Conservation (phyloP, 371 early-diverging fungal species). For the Rhizopus delemar region DNA sequence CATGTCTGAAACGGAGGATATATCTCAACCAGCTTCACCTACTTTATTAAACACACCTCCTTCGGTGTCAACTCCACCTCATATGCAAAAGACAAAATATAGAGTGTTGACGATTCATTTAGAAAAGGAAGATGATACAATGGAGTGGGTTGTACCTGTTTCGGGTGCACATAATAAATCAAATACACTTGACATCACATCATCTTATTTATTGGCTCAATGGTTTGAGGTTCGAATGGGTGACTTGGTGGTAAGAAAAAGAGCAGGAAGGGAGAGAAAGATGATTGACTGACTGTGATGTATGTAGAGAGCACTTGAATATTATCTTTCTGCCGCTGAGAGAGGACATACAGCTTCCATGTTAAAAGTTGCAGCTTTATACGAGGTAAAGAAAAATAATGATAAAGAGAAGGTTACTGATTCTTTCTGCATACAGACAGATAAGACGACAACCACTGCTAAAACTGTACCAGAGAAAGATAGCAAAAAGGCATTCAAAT, state of each 20-base stretch:
- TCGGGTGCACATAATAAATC: constrained; percentile 26
- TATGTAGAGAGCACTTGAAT: constrained; percentile 44
- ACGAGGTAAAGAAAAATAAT: constrained; percentile 28
- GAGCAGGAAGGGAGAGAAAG: neutral
- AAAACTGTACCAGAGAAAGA: constrained; percentile 33
- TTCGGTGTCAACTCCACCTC: constrained; percentile 30
- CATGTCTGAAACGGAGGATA: constrained; percentile 29
- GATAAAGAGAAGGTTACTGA: neutral
- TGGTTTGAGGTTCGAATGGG: constrained; percentile 50
- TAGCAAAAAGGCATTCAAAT: constrained; percentile 45
- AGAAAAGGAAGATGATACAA: constrained; percentile 41
- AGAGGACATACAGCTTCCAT: constrained; percentile 49
- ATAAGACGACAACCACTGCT: constrained; percentile 8
- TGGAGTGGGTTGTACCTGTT: constrained; percentile 31
- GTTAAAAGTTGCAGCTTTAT: constrained; percentile 48
- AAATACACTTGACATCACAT: constrained; percentile 45
- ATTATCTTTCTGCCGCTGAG: constrained; percentile 44
- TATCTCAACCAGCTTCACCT: constrained; percentile 43
- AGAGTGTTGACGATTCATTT: constrained; percentile 52
- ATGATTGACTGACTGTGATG: neutral
- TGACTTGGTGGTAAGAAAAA: constrained; percentile 38
- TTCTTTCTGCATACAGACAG: neutral
- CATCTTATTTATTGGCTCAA: constrained; percentile 47
- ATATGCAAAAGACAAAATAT: constrained; percentile 34
- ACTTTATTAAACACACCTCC: constrained; percentile 36